Evolutionary conservation across 2,329 filamentous ascomycete genomes (phyloP), one percentile per base, ranked within the genome.

Genomic region (Pestalotiopsis fici): DNA sequence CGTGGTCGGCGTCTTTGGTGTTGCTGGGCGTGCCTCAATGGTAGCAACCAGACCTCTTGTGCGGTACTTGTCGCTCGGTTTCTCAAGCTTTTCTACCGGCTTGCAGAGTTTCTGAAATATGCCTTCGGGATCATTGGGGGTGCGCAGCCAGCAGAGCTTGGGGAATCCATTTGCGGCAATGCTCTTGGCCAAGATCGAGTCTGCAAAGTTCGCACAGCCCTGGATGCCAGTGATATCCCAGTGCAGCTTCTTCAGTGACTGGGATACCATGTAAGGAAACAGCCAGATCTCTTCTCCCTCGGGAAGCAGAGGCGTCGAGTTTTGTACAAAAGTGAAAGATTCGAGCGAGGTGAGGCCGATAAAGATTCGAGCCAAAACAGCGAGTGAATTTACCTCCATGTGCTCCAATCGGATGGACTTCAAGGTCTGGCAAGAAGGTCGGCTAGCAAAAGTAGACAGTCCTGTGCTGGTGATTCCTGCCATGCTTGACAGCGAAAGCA

Each of bases 111-210:
- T 79, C 78, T 95, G 92, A 69, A 94, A 88, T 7, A 87, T 72
- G 28, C 91, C 92, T 4, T 92, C 87, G 1, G 90, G 86, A 70
- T 95, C 92, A 67, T 88, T 88, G 1, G 91, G 92, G 0, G 88
- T 83, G 65, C 92, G 87, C 21, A 94, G 79, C 1, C 75, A 80
- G 11, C 80, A 82, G 11, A 95, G 83, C 0, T 80, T 76, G 0
- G 92, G 92, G 73, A 95, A 93, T 0, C 88, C 88, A 4, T 81
- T 80, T 1, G 86, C 84, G 4, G 78, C 78, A 70, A 94, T 92
- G 72, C 88, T 89, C 67, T 83, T 83, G 1, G 90, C 88, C 7
- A 94, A 83, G 59, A 91, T 87, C 4, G 85, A 82, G 63, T 91
- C 90, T 1, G 90, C 88, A 3, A 78, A 73, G 60, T 82, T 84